A percentile compares a stretch with the other conserved stretches of the same genome.
These are phyloP conservation scores for Sporisorium iseilematis-ciliati DNA, from an alignment of 1,284 basidiomycete species.

Conservation along the genomic window DNA sequence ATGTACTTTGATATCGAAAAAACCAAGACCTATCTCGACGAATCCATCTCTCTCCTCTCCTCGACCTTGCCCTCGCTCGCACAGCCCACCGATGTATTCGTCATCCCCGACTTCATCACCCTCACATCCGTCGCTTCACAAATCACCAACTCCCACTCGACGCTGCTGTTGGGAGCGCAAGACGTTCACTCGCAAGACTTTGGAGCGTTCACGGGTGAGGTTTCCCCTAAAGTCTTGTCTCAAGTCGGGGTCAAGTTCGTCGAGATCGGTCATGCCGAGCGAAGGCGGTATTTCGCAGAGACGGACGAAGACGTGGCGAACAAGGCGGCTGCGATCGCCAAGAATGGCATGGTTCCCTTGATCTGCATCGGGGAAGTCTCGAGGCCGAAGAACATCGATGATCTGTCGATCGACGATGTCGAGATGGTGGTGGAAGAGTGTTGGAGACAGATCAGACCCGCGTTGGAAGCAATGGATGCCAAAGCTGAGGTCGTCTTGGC, in stretches of 20 bases:
- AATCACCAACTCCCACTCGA: conserved; percentile 16
- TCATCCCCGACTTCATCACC: conserved; percentile 66
- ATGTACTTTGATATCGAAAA: conserved; percentile 66
- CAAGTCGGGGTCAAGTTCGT: conserved; percentile 60
- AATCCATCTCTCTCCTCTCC: conserved; percentile 30
- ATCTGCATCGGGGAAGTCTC: conserved; percentile 63
- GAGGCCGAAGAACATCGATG: conserved; percentile 35
- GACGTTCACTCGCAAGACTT: conserved; percentile 55
- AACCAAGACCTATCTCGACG: conserved; percentile 39
- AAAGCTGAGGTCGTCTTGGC: conserved; percentile 56
- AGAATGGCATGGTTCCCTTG: conserved; percentile 58
- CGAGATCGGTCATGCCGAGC: conserved; percentile 66
- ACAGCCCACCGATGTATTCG: conserved; percentile 51
- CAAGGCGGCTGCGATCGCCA: conserved; percentile 52
- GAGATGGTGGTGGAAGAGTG: conserved; percentile 56
- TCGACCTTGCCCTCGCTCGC: conserved; percentile 11
- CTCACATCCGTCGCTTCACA: conserved; percentile 33
- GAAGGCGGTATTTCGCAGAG: conserved; percentile 60
- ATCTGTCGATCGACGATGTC: conserved; percentile 24
- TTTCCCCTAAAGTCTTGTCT: conserved; percentile 57
- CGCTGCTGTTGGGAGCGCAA: conserved; percentile 60
- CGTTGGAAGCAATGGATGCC: conserved; percentile 32
- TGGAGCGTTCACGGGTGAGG: conserved; percentile 64
- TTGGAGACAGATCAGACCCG: conserved; percentile 59
- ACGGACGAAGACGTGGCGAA: conserved; percentile 58